A percentile compares a stretch with the other conserved stretches of the same genome.
Evolutionary conservation across 2,329 filamentous ascomycete species (phyloP).

Genomic region (Thermothelomyces thermophilus): DNA sequence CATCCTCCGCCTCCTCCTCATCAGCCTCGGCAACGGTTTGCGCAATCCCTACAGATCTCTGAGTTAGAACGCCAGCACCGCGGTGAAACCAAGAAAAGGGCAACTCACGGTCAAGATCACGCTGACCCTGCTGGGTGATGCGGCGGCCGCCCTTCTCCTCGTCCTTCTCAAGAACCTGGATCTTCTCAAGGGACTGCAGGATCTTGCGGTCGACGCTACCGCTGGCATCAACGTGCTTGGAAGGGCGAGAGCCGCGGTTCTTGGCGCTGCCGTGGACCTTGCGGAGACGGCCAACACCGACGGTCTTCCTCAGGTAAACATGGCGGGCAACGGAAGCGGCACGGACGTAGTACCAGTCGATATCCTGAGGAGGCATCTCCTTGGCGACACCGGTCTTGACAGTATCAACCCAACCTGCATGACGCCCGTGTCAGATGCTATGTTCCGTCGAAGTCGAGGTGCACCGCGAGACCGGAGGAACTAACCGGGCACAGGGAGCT

Average conservation of each 20-base stretch:
- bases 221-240: slow-evolving; percentile 91
- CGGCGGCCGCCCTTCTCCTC: slow-evolving; percentile 98
- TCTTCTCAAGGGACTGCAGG: slow-evolving; percentile 97
- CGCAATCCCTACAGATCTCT: slow-evolving; percentile 54
- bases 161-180: slow-evolving; percentile 93
- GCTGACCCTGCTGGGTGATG: slow-evolving; percentile 96
- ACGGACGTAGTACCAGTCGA: slow-evolving; percentile 93
- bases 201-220: slow-evolving; percentile 96
- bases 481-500: slow-evolving; percentile 83
- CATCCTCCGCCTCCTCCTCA: slow-evolving; percentile 59
- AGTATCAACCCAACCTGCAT: slow-evolving; percentile 91
- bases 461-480: slow-evolving; percentile 24
- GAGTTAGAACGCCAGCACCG: neutral
- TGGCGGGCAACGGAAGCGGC: slow-evolving; percentile 93
- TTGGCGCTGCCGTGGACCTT: slow-evolving; percentile 94
- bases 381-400: slow-evolving; percentile 97
- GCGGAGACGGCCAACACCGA: slow-evolving; percentile 95
- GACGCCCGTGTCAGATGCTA: slow-evolving; percentile 18
- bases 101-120: slow-evolving; percentile 83
- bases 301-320: slow-evolving; percentile 99
- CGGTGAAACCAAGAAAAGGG: neutral
- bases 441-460: neutral
- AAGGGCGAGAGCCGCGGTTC: slow-evolving; percentile 90
- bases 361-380: slow-evolving; percentile 95
- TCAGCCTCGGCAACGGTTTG: slow-evolving; percentile 71